Base-by-base conservation (phyloP, 768 basidiomycete species). In the Pseudohyphozyma bogoriensis region DNA sequence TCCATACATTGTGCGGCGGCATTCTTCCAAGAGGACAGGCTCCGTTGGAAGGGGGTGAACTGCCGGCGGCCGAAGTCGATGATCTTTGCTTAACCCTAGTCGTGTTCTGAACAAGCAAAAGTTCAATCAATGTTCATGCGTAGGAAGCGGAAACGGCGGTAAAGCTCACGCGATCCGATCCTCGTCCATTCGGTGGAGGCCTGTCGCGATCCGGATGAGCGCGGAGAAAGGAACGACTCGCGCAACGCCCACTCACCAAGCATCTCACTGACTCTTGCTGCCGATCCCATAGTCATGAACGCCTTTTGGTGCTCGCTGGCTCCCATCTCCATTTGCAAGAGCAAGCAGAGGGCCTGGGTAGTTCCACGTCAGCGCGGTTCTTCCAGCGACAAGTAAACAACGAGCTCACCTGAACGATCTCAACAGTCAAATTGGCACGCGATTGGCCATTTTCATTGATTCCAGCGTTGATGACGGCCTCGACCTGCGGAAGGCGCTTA, bases 101-200 rank as follows among this genome's bases (percentile, higher is more conserved):
- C n/a, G n/a, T n/a, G n/a, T n/a, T n/a, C n/a, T n/a, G n/a, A n/a
- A n/a, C n/a, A n/a, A n/a, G n/a, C n/a, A n/a, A n/a, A n/a, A n/a
- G n/a, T n/a, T n/a, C n/a, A n/a, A n/a, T n/a, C n/a, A n/a, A n/a
- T n/a, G n/a, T n/a, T n/a, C n/a, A n/a, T n/a, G n/a, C n/a, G n/a
- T n/a, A n/a, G n/a, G n/a, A n/a, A n/a, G n/a, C n/a, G n/a, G n/a
- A n/a, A n/a, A n/a, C n/a, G n/a, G n/a, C n/a, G n/a, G n/a, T n/a
- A 59, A 9, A 60, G 33, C 8, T 18, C 44, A 1, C n/a, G 55
- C 58, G 32, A 67, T 46, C 22, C 62, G 42, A 31, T 67, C 66
- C 39, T 67, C 66, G 58, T 67, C 66, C 63, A 67, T 62, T 24
- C 66, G 42, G n/a, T 60, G 55, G 54, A 67, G n/a, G 1, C 66